Base-by-base conservation (phyloP, 2,329 filamentous ascomycete genomes). In the Pezicula neosporulosa region DNA sequence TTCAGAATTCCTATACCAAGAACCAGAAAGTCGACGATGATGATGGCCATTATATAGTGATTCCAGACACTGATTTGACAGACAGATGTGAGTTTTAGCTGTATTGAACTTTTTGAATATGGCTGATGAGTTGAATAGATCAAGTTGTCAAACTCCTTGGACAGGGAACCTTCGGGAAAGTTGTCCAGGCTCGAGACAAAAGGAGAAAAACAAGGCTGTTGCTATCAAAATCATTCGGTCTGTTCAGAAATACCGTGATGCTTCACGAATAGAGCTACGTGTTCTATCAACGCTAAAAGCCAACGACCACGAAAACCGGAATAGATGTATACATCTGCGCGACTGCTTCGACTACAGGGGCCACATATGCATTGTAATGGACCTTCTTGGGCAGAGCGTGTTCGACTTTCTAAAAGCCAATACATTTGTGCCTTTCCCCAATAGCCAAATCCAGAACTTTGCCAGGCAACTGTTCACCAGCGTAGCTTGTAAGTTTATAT, bases 401-500 rank as follows among this genome's bases (percentile, higher is more conserved):
- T 99, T 99, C 68, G 94, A 99, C 72, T 99, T 99, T 62, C 78
- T 99, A 44, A 99, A 99, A 74, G 86, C 87, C 64, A 97, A 97
- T 66, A 82, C 83, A 58, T 99, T 99, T 66, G 91, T 96, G 16
- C 94, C 94, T 1, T 99, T 99, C 65, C 94, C 94, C 12, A 97
- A 95, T 76, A 97, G 92, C 59, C 94, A 99, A 70, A 99, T 99
- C 53, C 94, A 97, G 70, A 93, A 83, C 67, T 97, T 99, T 76
- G 94, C 94, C 44, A 85, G 93, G 46, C 94, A 99, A 68, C 77
- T 99, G 15, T 89, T 99, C 55, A 97, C 93, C n/a, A 97, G 93
- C 64, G 95, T 99, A 64, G 94, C 94, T 52, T 99, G 90, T 96
- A 75, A 78, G 90, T 83, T 46, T 9, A 28, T 28, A 30, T 5